These are phyloP conservation scores for Saussurea involucrata DNA, from an alignment of 129 eudicot species.

Conservation along the genomic window DNA sequence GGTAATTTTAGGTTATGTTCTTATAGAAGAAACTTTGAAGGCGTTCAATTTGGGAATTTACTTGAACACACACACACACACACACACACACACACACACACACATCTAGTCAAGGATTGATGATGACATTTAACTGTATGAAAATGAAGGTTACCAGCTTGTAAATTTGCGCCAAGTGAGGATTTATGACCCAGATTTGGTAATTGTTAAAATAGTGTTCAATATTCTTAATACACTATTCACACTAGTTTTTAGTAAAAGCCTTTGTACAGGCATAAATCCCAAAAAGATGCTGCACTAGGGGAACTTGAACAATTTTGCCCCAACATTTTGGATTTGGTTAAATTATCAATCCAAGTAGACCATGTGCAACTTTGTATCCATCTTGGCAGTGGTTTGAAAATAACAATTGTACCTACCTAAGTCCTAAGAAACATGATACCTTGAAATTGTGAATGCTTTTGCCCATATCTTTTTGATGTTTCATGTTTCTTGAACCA, in stretches of 20 bases:
- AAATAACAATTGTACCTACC: neutral
- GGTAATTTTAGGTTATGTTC: neutral
- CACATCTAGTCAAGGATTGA: slow-evolving; percentile 3
- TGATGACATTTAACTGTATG: slow-evolving; percentile 13
- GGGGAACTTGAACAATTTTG: neutral
- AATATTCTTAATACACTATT: neutral
- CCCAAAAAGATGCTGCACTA: neutral
- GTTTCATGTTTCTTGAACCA: neutral
- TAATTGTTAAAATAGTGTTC: neutral
- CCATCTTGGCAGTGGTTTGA: neutral
- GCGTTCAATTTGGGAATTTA: neutral
- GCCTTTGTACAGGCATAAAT: neutral
- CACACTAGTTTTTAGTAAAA: neutral
- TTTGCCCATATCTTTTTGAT: neutral
- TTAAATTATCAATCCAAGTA: neutral
- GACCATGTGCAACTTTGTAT: neutral
- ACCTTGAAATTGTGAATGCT: neutral
- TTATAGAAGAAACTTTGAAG: neutral
- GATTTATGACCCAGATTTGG: slow-evolving; percentile 1
- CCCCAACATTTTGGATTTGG: neutral
- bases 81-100: neutral
- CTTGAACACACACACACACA: neutral
- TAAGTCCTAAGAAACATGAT: neutral
- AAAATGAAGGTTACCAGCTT: neutral
- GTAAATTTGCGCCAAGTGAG: neutral